These are phyloP conservation scores for Suhomyces bribrorum DNA, from an alignment of 1,139 yeast species.

Conservation along the genomic window DNA sequence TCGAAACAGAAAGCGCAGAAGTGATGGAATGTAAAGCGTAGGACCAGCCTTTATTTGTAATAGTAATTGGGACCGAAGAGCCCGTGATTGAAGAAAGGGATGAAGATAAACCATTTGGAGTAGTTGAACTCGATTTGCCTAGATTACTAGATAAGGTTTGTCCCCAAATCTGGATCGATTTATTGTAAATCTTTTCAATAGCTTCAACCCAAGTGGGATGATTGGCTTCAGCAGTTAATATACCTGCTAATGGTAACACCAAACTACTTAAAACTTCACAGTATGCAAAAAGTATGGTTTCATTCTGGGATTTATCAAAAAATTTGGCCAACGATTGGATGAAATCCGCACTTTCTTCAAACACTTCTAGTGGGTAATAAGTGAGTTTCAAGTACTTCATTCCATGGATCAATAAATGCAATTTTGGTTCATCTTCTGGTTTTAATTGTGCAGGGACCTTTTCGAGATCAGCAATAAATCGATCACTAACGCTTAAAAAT, in stretches of 20 bases:
- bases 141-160: slow-evolving; percentile 11
- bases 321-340: slow-evolving; percentile 83
- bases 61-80: background rate
- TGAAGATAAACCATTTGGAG: background rate
- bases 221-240: slow-evolving; percentile 89
- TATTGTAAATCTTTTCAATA: slow-evolving; percentile 58
- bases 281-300: slow-evolving; percentile 69
- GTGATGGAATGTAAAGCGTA: slow-evolving; percentile 70
- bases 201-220: slow-evolving; percentile 96
- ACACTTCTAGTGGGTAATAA: slow-evolving; percentile 82
- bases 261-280: slow-evolving; percentile 80
- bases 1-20: slow-evolving; percentile 77
- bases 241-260: slow-evolving; percentile 78
- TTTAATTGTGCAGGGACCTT: slow-evolving; percentile 55
- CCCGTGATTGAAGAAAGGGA: slow-evolving; percentile 6
- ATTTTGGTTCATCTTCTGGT: slow-evolving; percentile 66
- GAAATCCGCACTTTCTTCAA: slow-evolving; percentile 93
- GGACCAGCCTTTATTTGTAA: slow-evolving; percentile 60
- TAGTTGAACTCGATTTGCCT: background rate
- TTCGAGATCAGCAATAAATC: slow-evolving; percentile 91
- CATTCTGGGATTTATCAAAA: slow-evolving; percentile 64
- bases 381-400: slow-evolving; percentile 82
- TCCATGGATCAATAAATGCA: slow-evolving; percentile 80
- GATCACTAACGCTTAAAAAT: slow-evolving; percentile 84
- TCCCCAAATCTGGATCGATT: slow-evolving; percentile 45